Evolutionary conservation across 352 stramenopile species (phyloP), one percentile per base, ranked within the genome.

Genomic region (Globisporangium camurandrum): DNA sequence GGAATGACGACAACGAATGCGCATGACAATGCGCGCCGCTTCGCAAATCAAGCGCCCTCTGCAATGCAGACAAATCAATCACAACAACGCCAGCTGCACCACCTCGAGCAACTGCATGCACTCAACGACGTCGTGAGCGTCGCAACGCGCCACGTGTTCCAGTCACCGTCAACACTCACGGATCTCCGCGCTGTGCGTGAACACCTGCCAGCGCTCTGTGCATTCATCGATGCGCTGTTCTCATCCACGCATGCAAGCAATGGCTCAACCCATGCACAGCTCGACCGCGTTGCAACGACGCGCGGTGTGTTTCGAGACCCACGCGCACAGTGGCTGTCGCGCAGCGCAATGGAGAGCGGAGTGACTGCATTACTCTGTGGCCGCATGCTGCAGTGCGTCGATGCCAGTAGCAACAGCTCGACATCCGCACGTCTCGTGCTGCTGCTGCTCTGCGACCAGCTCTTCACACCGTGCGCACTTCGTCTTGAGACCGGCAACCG

Each of bases 291-390:
- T 74, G 36, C 26, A 11, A 41, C 20, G 0, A 51, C 75, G 17
- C 67, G 67, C 6, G 20, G 30, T 2, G 68, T 64, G 3, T 85
- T 86, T 24, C 27, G 26, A 10, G 62, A 82, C 26, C 57, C 60
- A 23, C 51, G 71, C 2, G 68, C 62, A 3, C 66, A 82, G 33
- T 88, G 77, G 77, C 49, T 88, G 22, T 73, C 65, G 34, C 77
- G 70, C 24, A 75, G 74, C 24, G 69, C 74, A 19, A 43, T 75
- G 8, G 51, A 88, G 39, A 86, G 71, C 39, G 77, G 77, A 16
- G 57, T 76, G 31, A 67, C 63, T 0, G 59, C 64, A 14, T 59
- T 85, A 24, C 49, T 88, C 36, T 75, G 74, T 43, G 67, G 71
- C 34, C 66, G 79, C 41, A 45, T 88, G 23, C 34, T 84, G 44